Conservation (phyloP, 345 rosid species). For the Microcos paniculata region DNA sequence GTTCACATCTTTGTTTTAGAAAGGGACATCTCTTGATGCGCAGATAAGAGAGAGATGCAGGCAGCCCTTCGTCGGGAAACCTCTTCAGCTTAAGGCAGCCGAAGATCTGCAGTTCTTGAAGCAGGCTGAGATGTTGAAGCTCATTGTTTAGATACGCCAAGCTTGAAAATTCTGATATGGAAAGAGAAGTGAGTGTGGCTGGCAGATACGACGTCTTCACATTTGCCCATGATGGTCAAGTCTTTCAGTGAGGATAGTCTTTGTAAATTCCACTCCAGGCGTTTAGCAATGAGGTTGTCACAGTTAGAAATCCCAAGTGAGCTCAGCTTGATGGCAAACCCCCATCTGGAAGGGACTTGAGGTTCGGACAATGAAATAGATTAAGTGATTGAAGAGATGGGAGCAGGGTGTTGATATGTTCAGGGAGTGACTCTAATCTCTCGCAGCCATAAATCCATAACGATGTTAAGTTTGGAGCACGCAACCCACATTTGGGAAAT, state of each 20-base stretch:
- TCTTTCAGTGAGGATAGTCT: not conserved
- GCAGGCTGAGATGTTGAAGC: not conserved
- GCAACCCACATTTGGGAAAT: not conserved
- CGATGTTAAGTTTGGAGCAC: not conserved
- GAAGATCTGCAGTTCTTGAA: not conserved
- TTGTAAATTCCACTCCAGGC: not conserved
- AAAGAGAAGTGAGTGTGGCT: not conserved
- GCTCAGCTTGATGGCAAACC: not conserved
- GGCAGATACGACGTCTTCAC: not conserved
- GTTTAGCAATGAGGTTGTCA: not conserved
- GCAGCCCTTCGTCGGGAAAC: not conserved
- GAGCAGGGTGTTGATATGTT: not conserved
- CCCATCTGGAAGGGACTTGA: not conserved
- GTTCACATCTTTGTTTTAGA: not conserved
- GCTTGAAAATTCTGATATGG: not conserved
- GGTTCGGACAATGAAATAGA: not conserved
- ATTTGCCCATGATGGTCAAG: not conserved
- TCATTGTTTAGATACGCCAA: not conserved
- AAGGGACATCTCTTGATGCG: not conserved
- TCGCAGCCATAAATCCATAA: not conserved
- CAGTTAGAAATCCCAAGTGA: not conserved
- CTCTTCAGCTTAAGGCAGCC: not conserved
- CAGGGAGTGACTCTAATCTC: not conserved
- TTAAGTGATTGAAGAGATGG: not conserved
- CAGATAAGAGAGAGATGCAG: not conserved